Conservation (phyloP, 2,329 filamentous ascomycete species). For the Diplodia sapinea region DNA sequence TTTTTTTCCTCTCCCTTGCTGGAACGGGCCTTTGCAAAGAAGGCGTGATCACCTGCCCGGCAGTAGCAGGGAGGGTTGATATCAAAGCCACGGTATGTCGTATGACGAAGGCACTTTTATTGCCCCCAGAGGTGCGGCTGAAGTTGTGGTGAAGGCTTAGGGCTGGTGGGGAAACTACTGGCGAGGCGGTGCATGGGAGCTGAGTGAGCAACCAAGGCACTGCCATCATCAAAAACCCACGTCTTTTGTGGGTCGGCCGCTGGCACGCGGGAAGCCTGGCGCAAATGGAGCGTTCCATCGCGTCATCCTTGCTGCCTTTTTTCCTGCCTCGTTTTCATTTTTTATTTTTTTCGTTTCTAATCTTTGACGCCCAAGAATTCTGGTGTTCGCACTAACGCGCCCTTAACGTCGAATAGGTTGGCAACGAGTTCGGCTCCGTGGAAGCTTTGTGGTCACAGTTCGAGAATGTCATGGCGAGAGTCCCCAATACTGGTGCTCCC, state of each 20-base stretch:
- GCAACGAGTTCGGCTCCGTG: conserved; percentile 96
- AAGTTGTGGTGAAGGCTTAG: conserved; percentile 13
- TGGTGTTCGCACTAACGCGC: conserved; percentile 10
- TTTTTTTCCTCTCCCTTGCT: not conserved
- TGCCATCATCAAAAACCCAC: not conserved
- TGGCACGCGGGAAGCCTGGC: not conserved
- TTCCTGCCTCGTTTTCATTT: not conserved
- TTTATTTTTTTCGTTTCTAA: not conserved
- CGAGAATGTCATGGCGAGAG: conserved; percentile 86
- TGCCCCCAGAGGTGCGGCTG: not conserved
- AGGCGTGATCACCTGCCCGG: not conserved
- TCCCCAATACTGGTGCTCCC: conserved; percentile 32
- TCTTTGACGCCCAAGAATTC: not conserved
- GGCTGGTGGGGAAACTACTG: not conserved
- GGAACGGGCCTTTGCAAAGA: not conserved
- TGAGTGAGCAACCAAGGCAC: not conserved
- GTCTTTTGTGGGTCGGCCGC: not conserved
- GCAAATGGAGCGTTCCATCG: not conserved
- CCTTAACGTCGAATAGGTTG: conserved; percentile 62
- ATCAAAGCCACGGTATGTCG: not conserved
- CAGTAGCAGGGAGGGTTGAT: not conserved
- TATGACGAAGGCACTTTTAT: not conserved
- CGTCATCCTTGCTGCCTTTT: not conserved
- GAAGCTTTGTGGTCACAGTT: conserved; percentile 98
- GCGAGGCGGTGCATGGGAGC: conserved; percentile 11